These are phyloP conservation scores for Colletotrichum euphorbiae DNA, from an alignment of 2,329 filamentous ascomycete genomes.

Conservation along the genomic window DNA sequence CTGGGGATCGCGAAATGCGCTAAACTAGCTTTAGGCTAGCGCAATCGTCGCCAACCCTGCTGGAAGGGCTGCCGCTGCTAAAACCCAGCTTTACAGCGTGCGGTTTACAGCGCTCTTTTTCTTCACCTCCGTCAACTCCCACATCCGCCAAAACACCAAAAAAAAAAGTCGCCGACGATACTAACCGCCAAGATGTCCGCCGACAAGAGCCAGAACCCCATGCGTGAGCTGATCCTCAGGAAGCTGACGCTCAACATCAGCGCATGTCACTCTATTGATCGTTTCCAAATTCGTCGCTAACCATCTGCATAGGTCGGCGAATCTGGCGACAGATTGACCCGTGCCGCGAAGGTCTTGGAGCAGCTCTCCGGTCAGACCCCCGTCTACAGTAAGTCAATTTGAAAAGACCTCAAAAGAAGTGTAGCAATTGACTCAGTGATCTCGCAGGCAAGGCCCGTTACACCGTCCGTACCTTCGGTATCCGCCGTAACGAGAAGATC, in stretches of 20 bases:
- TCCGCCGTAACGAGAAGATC: slow-evolving; percentile 99
- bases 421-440: slow-evolving; percentile 39
- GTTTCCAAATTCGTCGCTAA: neutral
- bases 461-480: slow-evolving; percentile 99
- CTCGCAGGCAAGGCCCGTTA: slow-evolving; percentile 94
- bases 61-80: slow-evolving; percentile 53
- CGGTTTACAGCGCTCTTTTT: slow-evolving; percentile 15
- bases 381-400: slow-evolving; percentile 86
- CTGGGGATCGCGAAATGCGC: neutral
- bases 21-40: neutral
- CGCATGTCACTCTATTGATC: neutral
- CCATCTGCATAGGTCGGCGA: slow-evolving; percentile 77
- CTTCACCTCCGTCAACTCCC: slow-evolving; percentile 21
- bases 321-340: slow-evolving; percentile 99
- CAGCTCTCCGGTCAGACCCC: slow-evolving; percentile 99
- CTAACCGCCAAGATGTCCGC: slow-evolving; percentile 66
- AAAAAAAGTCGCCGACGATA: slow-evolving; percentile 48
- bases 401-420: neutral
- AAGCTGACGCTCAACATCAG: slow-evolving; percentile 99
- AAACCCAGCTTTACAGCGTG: slow-evolving; percentile 53
- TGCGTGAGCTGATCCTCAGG: slow-evolving; percentile 99
- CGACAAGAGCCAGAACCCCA: slow-evolving; percentile 96
- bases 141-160: slow-evolving; percentile 43
- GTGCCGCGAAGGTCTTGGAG: slow-evolving; percentile 99
- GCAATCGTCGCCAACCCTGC: slow-evolving; percentile 44